Evolutionary conservation across 495 filamentous ascomycete genomes (phyloP).

Genomic region (Clohesyomyces aquaticus): DNA sequence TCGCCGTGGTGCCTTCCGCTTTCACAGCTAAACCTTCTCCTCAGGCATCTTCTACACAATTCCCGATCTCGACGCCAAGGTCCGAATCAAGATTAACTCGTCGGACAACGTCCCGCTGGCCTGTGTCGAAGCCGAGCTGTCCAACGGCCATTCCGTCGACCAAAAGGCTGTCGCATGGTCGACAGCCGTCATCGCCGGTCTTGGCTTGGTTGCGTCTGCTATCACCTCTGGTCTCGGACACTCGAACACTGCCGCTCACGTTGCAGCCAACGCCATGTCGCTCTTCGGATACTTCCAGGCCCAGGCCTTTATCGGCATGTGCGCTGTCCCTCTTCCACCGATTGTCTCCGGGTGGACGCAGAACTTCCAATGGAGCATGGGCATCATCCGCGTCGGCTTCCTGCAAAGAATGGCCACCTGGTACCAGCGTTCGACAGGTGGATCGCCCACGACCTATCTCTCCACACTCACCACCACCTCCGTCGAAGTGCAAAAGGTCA

Average conservation of each 20-base stretch:
- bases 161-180: conserved; percentile 87
- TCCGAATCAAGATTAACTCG: conserved; percentile 76
- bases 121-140: conserved; percentile 86
- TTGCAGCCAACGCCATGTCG: conserved; percentile 89
- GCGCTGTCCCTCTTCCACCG: conserved; percentile 80
- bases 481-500: conserved; percentile 78
- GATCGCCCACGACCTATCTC: conserved; percentile 79
- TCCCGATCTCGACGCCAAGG: conserved; percentile 89
- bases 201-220: conserved; percentile 67
- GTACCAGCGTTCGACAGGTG: conserved; percentile 95
- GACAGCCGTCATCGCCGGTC: conserved; percentile 81
- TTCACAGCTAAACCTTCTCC: conserved; percentile 14
- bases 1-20: background rate
- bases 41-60: conserved; percentile 80
- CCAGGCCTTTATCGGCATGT: conserved; percentile 93
- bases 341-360: conserved; percentile 94
- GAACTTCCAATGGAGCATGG: conserved; percentile 99
- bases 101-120: conserved; percentile 66
- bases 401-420: conserved; percentile 88
- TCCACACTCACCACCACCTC: conserved; percentile 74
- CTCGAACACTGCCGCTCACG: conserved; percentile 95
- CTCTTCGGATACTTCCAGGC: conserved; percentile 96
- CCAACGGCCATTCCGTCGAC: conserved; percentile 92
- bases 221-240: conserved; percentile 56
- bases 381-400: conserved; percentile 87